Base-by-base conservation (phyloP, 305 asterid genomes). In the Petunia hybrid region DNA sequence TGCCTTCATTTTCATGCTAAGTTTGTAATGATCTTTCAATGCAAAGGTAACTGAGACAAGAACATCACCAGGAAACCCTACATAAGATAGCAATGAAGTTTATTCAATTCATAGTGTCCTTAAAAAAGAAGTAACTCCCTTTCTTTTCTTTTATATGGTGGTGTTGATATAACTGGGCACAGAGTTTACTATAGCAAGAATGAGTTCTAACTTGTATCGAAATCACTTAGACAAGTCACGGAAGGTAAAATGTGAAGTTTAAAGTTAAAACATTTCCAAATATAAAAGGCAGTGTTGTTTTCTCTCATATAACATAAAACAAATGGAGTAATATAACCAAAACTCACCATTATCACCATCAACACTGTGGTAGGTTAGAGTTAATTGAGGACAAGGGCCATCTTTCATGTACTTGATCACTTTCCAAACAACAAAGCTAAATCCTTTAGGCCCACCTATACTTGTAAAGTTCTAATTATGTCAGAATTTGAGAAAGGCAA, bases 21-120 rank as follows among this genome's bases (percentile, higher is more conserved):
- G 46, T 3, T 80, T 86, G 89, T 93, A 79, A 0, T 87, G 85
- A 4, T 84, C 39, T 1, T 82, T 42, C 9, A 93, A 76, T 6
- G 87, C 76, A 45, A 92, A 92, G 31, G 90, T 92, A 62, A 92
- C 97, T 0, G 89, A 76, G 14, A 81, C 85, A 1, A 55, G 48
- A 74, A 91, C 87, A 39, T 78, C 87, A 7, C 95, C 98, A 0
- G 97, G 97, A 76, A 93, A 93, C 41, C 98, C 95, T 93, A 62
- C 56, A 14, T 38, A 14, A 7, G 4, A 65, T 9, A 35, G n/a
- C n/a, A 65, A 38, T 65, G 48, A 14, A 42, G 10, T 9, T 35
- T 43, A 38, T 65, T 35, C 1, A 60, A 14, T 4, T 14, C 22
- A 16, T 39, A 39, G 48, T 6, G 38, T 22, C 13, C 40, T 36